These are phyloP conservation scores for Colletotrichum australisinense DNA, from an alignment of 2,329 filamentous ascomycete species.

Conservation along the genomic window DNA sequence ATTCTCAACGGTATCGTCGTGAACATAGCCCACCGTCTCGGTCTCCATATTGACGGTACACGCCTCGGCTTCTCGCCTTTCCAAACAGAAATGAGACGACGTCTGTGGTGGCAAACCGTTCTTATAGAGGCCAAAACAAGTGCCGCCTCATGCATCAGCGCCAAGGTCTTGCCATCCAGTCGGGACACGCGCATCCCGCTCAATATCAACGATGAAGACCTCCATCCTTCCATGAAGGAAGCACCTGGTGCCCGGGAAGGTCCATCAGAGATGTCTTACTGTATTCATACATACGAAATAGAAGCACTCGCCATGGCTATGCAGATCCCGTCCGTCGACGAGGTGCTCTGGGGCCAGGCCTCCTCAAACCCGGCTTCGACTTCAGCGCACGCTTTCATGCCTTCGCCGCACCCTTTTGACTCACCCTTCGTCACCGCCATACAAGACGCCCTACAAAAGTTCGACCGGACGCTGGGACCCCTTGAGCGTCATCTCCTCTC, in stretches of 20 bases:
- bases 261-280: background rate
- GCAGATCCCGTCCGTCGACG: background rate
- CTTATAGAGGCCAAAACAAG: background rate
- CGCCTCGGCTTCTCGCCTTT: background rate
- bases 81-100: slow-evolving; percentile 2
- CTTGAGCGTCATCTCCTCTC: background rate
- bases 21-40: slow-evolving; percentile 74
- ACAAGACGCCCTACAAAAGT: background rate
- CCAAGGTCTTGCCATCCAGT: background rate
- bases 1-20: slow-evolving; percentile 71
- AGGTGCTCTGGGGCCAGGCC: background rate
- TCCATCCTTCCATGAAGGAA: background rate
- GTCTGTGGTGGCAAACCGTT: slow-evolving; percentile 17
- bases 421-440: background rate
- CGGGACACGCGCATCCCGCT: background rate
- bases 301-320: background rate
- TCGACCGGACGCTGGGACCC: background rate
- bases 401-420: background rate
- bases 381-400: background rate
- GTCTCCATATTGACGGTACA: slow-evolving; percentile 66
- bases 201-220: slow-evolving; percentile 8
- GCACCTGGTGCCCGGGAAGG: background rate
- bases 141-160: background rate
- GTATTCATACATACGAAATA: slow-evolving; percentile 9
- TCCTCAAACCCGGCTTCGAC: too few relatives aligned